Evolutionary conservation across 2,329 filamentous ascomycete species (phyloP), one percentile per base, ranked within the genome.

Genomic region (Arthroderma sp.): DNA sequence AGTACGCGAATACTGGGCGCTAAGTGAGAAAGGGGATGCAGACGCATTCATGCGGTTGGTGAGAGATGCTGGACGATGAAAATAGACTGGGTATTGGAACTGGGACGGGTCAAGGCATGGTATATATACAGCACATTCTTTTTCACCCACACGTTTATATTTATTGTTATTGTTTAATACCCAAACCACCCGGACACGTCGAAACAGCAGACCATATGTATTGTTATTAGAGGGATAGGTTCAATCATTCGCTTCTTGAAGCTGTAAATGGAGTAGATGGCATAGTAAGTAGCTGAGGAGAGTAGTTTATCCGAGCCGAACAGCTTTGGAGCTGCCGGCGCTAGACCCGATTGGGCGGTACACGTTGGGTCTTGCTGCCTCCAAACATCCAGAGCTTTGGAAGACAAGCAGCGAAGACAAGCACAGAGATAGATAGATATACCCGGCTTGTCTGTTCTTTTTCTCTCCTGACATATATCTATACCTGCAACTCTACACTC

Each of bases 11-110:
- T 56, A 60, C 46, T 60, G 57, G 57, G 49, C 54, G 8, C 42
- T 59, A 5, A 49, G 50, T 10, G 33, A 49, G 4, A 42, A 52
- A 8, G 53, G 55, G 6, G 46, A 55, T 39, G 56, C 58, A 40
- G 57, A 61, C 37, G 51, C 46, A 15, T 60, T 61, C 48, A 56
- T 61, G 44, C 52, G 54, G 22, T 54, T 57, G 46, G 54, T 60
- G 36, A 50, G 53, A 30, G 50, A 57, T 43, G 55, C 55, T 22
- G 57, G 56, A 28, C 54, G 48, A 40, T 50, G 37, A 47, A 29
- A 7, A 34, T 9, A 15, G 6, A n/a, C 15, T 22, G 15, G 15
- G 15, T 22, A 22, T 22, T 1, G 15, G 15, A 22, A 22, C 15
- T 22, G 15, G 15, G 3, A 22, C 15, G 15, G 15, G 15, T 22